These are phyloP conservation scores for Bonia amplexicaulis DNA, from an alignment of 176 grass and related monocot species.

Conservation along the genomic window DNA sequence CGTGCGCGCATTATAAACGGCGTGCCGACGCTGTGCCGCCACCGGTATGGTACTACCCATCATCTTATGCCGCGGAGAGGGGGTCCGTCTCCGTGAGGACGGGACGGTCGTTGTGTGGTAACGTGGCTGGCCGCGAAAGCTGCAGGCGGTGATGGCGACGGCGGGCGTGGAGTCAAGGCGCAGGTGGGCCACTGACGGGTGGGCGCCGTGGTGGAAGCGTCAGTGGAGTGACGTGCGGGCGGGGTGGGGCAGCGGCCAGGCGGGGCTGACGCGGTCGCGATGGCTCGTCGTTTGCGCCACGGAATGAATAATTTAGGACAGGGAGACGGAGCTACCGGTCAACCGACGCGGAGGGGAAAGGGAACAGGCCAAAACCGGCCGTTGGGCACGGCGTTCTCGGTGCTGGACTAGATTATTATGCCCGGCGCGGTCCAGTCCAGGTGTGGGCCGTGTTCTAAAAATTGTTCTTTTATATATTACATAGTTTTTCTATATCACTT, in stretches of 20 bases:
- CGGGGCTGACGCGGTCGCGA: constrained; percentile 26
- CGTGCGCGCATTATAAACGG: background rate
- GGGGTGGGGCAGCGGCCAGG: background rate
- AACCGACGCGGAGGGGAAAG: background rate
- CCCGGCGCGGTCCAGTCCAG: too few species aligned
- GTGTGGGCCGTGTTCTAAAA: too few species aligned
- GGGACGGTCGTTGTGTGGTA: background rate
- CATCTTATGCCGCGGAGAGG: background rate
- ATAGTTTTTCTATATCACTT: too few species aligned
- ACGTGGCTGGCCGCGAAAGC: background rate
- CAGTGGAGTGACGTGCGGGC: constrained; percentile 34
- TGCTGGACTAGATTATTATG: too few species aligned
- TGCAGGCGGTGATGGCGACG: constrained; percentile 24
- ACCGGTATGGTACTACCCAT: background rate
- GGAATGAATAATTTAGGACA: background rate
- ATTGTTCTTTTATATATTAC: too few species aligned
- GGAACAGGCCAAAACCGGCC: background rate
- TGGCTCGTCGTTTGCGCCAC: constrained; percentile 14
- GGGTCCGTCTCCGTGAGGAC: background rate
- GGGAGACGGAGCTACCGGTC: constrained; percentile 2
- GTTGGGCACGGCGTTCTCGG: background rate
- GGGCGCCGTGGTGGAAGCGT: background rate
- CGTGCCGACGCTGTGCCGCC: background rate
- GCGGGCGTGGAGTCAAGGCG: constrained; percentile 35
- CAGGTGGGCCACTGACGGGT: background rate